A percentile compares a stretch with the other conserved stretches of the same genome.
phyloP scores from a whole-genome alignment of 2,329 filamentous ascomycete species.

The Alternaria panax region DNA sequence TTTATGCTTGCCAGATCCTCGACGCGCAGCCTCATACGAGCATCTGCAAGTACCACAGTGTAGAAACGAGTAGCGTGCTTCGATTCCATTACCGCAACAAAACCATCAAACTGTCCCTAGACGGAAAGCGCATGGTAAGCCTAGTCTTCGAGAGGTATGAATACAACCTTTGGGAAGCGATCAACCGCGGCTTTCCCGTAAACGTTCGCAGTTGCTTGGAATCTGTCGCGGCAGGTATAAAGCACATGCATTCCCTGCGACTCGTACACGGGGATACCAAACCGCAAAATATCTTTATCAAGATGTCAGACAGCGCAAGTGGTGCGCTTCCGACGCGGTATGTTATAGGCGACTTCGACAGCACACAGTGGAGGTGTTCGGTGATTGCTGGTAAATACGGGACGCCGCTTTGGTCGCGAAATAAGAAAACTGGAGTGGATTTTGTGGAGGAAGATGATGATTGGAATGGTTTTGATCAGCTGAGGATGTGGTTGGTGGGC shows the following conservation, averaged over 20 bases:
- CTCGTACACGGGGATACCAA: not conserved
- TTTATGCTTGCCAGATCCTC: not conserved
- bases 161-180: not conserved
- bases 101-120: not conserved
- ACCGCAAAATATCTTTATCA: not conserved
- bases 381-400: constrained; percentile 2
- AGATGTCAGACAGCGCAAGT: not conserved
- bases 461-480: constrained; percentile 7
- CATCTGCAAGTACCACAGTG: not conserved
- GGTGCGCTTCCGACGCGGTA: not conserved
- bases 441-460: constrained; percentile 5
- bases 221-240: not conserved
- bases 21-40: not conserved
- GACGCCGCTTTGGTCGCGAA: not conserved
- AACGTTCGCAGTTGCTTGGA: not conserved
- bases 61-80: not conserved
- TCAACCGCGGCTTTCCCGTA: not conserved
- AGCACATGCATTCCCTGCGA: not conserved
- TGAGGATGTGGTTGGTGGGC: constrained; percentile 1
- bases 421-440: not conserved
- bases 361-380: not conserved
- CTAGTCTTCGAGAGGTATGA: not conserved
- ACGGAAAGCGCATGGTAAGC: not conserved
- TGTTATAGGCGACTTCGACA: constrained; percentile 10
- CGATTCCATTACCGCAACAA: not conserved